These are phyloP conservation scores for Alnus glutinosa DNA, from an alignment of 306 rosid species.

Conservation along the genomic window DNA sequence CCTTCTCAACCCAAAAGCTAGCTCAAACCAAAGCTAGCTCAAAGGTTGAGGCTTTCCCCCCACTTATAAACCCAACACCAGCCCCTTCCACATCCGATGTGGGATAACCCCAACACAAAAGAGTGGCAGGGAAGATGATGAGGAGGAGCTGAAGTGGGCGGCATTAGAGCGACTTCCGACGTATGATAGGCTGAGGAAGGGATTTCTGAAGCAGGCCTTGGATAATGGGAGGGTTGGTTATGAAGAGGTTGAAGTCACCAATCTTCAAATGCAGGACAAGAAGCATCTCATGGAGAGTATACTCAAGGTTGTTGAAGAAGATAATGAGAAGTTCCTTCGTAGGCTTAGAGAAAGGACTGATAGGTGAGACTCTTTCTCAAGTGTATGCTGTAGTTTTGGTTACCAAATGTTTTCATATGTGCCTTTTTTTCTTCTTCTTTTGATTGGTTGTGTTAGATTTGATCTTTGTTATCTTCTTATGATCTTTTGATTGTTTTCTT, in stretches of 20 bases:
- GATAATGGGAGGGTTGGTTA: conserved; percentile 56
- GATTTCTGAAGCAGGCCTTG: conserved; percentile 50
- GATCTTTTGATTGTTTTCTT: conserved; percentile 2
- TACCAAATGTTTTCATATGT: background rate
- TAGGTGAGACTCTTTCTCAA: conserved; percentile 32
- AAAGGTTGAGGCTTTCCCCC: too few relatives aligned
- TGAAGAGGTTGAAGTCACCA: conserved; percentile 59
- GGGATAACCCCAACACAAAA: too few relatives aligned
- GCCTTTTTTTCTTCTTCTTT: background rate
- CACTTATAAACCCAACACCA: too few relatives aligned
- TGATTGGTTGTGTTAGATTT: background rate
- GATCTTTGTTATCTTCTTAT: background rate
- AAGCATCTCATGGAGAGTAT: conserved; percentile 53
- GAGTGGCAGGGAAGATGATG: conserved; percentile 50
- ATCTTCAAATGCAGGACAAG: conserved; percentile 48
- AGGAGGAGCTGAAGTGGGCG: conserved; percentile 83
- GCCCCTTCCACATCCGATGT: too few relatives aligned
- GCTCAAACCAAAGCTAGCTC: too few relatives aligned
- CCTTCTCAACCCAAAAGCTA: too few relatives aligned
- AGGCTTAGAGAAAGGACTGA: conserved; percentile 62
- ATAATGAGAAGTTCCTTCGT: conserved; percentile 65
- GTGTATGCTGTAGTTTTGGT: background rate
- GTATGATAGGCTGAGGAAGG: conserved; percentile 66
- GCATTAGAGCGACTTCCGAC: conserved; percentile 89
- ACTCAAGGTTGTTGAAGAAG: conserved; percentile 57